Base-by-base conservation (phyloP, 1,139 yeast genomes). In the Yamadazyma atlantica region DNA sequence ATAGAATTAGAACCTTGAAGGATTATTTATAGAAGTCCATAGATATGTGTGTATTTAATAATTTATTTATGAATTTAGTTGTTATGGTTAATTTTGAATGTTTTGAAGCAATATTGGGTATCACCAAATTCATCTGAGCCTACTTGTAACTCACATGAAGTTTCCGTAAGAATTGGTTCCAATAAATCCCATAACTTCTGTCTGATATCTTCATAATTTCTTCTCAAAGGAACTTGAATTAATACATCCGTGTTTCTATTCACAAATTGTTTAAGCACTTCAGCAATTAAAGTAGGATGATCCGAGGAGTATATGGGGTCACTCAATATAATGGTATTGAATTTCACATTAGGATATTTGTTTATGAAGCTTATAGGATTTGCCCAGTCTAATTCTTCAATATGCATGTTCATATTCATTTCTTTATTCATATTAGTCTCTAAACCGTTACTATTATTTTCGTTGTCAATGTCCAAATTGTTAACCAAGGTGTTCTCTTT, bases 121-220 rank as follows among this genome's bases (percentile, higher is more conserved):
- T 71, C 73, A 0, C 97, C 97, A 67, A 89, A 92, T 55, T 92
- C 97, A 53, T 92, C 97, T 39, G 64, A 66, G 0, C 97, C 97
- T 10, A 69, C 63, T 45, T 84, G 85, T 9, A 56, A 50, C 26
- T 54, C 58, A 16, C 49, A 50, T 22, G 64, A 66, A 3, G 45
- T 39, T 11, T 55, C 60, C 1, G 12, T 33, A 21, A 58, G 60
- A 1, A 61, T 66, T 0, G 59, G 54, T 0, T 53, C 51, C 36
- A 89, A 53, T 19, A 83, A 56, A 0, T 44, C 41, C 85, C 92
- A 86, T 18, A 92, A 59, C 13, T 51, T 36, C 1, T 64, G 69
- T 44, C 97, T 63, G 42, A 86, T 94, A 3, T 65, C 62, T 36
- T 82, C 86, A 53, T 75, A 92, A 39, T 73, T 75, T 3, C 69